Conservation (phyloP, 257 asterid species). For the Primulina huaijiensis region DNA sequence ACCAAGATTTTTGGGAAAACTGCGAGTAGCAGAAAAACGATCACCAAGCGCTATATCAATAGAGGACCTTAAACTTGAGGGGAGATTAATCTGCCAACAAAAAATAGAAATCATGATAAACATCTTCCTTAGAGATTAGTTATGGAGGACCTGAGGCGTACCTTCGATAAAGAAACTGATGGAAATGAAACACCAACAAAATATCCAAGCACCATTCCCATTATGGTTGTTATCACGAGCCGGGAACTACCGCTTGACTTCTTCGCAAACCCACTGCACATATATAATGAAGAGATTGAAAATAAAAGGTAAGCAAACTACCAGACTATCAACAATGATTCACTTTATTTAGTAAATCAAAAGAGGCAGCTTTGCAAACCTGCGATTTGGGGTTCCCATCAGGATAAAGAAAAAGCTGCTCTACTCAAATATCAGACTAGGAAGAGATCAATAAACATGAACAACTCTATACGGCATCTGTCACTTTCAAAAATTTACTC, state of each 20-base stretch:
- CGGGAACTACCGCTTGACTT: conserved; percentile 70
- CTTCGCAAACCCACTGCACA: conserved; percentile 73
- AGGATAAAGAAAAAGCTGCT: conserved; percentile 42
- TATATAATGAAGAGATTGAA: conserved; percentile 7
- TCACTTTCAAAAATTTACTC: conserved; percentile 20
- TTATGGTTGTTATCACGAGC: conserved; percentile 70
- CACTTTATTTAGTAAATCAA: conserved; percentile 12
- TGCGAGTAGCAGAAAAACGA: conserved; percentile 42
- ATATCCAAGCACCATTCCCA: conserved; percentile 94
- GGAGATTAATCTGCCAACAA: conserved; percentile 69
- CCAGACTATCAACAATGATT: conserved; percentile 1
- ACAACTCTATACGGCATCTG: conserved; percentile 41
- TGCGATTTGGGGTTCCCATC: conserved; percentile 86
- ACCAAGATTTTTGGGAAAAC: conserved; percentile 93
- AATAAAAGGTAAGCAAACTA: conserved; percentile 13
- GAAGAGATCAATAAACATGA: conserved; percentile 52
- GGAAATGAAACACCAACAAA: conserved; percentile 92
- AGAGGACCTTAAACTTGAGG: conserved; percentile 68
- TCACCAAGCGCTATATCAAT: conserved; percentile 56
- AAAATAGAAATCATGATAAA: conserved; percentile 6
- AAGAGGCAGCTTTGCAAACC: conserved; percentile 37
- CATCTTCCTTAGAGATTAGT: conserved; percentile 6
- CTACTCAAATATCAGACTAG: conserved; percentile 53
- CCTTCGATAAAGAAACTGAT: conserved; percentile 73
- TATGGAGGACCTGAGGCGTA: conserved; percentile 28